Percentiles rank a stretch among this genome's conserved stretches.
Conservation (phyloP, 164 flowering plant genomes). For the Sextonia rubra region DNA sequence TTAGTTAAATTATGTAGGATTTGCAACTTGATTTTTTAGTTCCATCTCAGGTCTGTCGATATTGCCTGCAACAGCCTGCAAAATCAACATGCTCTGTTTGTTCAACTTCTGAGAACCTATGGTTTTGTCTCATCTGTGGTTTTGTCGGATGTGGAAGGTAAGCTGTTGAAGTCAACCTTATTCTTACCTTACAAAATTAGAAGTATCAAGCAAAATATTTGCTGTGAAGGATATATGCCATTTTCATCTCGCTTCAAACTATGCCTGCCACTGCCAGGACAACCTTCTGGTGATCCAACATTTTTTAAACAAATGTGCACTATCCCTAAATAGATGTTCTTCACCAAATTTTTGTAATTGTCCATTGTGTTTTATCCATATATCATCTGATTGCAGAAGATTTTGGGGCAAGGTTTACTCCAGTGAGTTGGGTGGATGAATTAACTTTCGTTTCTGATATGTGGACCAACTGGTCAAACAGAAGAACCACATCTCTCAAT, state of each 20-base stretch:
- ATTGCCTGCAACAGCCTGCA: constrained; percentile 96
- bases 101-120: constrained; percentile 85
- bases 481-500: background rate
- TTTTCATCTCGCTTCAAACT: background rate
- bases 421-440: background rate
- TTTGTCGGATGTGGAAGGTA: constrained; percentile 99
- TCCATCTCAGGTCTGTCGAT: constrained; percentile 74
- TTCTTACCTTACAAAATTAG: background rate
- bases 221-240: background rate
- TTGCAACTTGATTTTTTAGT: constrained; percentile 3
- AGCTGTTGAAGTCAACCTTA: background rate
- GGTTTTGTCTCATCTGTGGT: constrained; percentile 97
- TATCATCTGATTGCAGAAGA: background rate
- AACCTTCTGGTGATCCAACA: background rate
- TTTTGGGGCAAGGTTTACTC: background rate
- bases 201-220: background rate
- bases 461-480: background rate
- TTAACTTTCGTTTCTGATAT: background rate
- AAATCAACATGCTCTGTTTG: constrained; percentile 82
- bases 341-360: no score
- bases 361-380: no score
- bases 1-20: background rate
- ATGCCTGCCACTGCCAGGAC: background rate
- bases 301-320: no score
- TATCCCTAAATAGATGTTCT: no score